Conservation (phyloP, 2,329 filamentous ascomycete species). For the Raffaelea albimanens region DNA sequence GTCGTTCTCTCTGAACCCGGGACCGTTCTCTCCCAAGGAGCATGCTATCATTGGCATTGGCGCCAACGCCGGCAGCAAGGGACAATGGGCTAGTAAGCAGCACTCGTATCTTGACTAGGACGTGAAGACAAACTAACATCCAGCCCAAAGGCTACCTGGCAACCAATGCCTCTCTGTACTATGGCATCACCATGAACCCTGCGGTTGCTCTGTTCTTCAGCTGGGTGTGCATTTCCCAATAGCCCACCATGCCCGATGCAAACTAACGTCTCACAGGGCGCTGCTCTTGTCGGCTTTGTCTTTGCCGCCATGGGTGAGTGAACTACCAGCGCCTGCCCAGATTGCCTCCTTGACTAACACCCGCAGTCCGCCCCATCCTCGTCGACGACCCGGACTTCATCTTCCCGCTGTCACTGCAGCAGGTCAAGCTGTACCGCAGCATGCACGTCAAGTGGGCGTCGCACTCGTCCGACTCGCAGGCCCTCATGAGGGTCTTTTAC, state of each 20-base stretch:
- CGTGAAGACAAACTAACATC: neutral
- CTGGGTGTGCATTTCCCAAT: conserved; percentile 2
- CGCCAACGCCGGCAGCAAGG: conserved; percentile 13
- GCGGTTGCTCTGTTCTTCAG: conserved; percentile 13
- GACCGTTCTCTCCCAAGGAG: conserved; percentile 14
- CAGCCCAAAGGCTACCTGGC: conserved; percentile 22
- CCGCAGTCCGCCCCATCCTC: conserved; percentile 10
- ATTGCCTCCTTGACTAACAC: neutral
- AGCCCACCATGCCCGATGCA: too few species aligned
- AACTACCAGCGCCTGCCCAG: neutral
- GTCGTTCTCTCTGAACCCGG: conserved; percentile 14
- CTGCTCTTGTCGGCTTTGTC: conserved; percentile 11
- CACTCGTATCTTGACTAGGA: neutral
- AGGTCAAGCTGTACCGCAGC: conserved; percentile 14
- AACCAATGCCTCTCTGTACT: conserved; percentile 13
- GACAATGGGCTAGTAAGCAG: conserved; percentile 14
- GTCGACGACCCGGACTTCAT: conserved; percentile 15
- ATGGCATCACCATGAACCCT: conserved; percentile 12
- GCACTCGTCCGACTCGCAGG: neutral
- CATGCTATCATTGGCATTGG: conserved; percentile 15
- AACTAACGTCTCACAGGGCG: conserved; percentile 7
- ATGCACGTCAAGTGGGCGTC: conserved; percentile 10
- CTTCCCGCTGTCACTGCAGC: conserved; percentile 13
- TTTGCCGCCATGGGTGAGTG: conserved; percentile 11
- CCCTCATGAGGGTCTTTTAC: conserved; percentile 9